Evolutionary conservation across 2,329 filamentous ascomycete species (phyloP).

Genomic region (Scedosporium boydii): DNA sequence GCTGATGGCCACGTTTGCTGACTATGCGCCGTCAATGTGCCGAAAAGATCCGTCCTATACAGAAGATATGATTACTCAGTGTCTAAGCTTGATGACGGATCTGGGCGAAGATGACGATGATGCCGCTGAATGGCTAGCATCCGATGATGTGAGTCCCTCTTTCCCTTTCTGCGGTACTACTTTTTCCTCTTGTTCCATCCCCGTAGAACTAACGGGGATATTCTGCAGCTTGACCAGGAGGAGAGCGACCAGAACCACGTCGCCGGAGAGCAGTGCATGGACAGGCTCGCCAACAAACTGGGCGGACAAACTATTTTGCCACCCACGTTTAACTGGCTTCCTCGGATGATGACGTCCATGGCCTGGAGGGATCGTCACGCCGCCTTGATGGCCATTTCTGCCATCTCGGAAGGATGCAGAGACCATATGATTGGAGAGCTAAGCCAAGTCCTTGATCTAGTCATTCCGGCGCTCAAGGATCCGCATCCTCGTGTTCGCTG

Average conservation of each 20-base stretch:
- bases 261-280: conserved; percentile 97
- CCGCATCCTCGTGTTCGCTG: conserved; percentile 90
- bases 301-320: conserved; percentile 87
- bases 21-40: conserved; percentile 90
- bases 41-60: conserved; percentile 89
- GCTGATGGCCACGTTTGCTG: conserved; percentile 95
- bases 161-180: not conserved
- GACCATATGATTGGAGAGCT: conserved; percentile 94
- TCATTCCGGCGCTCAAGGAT: conserved; percentile 85
- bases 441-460: conserved; percentile 85
- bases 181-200: not conserved
- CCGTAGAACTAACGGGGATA: not conserved
- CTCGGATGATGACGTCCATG: conserved; percentile 92
- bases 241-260: conserved; percentile 97
- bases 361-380: conserved; percentile 94
- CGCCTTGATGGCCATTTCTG: conserved; percentile 96
- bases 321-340: conserved; percentile 93
- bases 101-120: conserved; percentile 91
- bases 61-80: conserved; percentile 96
- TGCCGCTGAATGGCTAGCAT: conserved; percentile 83
- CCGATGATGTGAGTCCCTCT: conserved; percentile 66
- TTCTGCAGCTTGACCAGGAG: conserved; percentile 76
- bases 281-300: conserved; percentile 91
- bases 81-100: conserved; percentile 95
- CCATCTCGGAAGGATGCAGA: conserved; percentile 93